Percentiles rank a stretch among this genome's conserved stretches.
Conservation (phyloP, 495 filamentous ascomycete genomes). For the Penicillium waksmanii region DNA sequence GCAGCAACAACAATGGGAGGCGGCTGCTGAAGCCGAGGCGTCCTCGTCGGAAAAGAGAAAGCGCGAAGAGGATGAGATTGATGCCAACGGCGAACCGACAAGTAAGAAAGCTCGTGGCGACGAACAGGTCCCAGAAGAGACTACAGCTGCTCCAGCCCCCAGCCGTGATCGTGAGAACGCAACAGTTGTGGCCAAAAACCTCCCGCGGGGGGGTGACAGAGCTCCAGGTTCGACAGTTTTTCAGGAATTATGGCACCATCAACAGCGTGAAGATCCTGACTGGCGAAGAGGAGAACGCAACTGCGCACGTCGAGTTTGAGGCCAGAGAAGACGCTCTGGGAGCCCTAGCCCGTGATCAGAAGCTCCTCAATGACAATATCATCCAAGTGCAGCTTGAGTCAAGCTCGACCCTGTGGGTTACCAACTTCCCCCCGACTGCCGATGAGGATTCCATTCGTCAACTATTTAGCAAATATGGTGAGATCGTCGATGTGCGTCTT, state of each 20-base stretch:
- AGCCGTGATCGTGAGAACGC: conserved; percentile 90
- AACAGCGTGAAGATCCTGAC: conserved; percentile 69
- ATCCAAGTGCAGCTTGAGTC: conserved; percentile 75
- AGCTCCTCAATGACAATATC: conserved; percentile 67
- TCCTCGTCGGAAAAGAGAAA: conserved; percentile 67
- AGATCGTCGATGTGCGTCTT: conserved; percentile 84
- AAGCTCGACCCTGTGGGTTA: conserved; percentile 80
- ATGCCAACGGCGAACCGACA: conserved; percentile 43
- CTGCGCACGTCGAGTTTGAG: conserved; percentile 84
- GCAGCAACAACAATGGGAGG: conserved; percentile 30
- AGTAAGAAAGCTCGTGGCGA: conserved; percentile 64
- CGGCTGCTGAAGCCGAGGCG: conserved; percentile 26
- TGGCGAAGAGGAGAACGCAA: conserved; percentile 59
- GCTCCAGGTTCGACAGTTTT: conserved; percentile 80
- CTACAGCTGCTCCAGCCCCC: conserved; percentile 42
- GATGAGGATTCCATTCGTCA: conserved; percentile 79
- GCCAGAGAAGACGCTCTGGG: conserved; percentile 75
- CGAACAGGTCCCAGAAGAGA: conserved; percentile 33
- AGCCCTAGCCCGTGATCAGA: conserved; percentile 79
- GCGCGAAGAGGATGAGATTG: conserved; percentile 63
- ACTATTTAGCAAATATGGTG: conserved; percentile 77
- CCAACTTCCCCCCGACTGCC: conserved; percentile 85
- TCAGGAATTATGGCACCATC: conserved; percentile 82
- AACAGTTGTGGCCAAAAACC: conserved; percentile 75
- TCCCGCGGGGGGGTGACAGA: conserved; percentile 71